These are phyloP conservation scores for Pythium aquatile DNA, from an alignment of 352 stramenopile species.

Conservation along the genomic window DNA sequence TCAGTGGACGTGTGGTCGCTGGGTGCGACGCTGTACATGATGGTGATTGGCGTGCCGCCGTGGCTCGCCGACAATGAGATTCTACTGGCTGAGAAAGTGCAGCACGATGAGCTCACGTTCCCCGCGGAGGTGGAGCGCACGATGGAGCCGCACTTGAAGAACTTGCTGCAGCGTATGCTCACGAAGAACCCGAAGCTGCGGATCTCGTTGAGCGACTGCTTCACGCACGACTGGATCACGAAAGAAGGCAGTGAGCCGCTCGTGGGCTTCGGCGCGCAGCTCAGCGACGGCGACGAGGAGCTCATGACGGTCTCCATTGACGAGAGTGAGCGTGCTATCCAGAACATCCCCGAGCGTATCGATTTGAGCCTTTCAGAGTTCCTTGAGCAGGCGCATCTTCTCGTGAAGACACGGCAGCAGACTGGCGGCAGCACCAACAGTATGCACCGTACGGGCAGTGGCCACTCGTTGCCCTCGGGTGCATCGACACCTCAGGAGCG, in stretches of 20 bases:
- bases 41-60: constrained; percentile 88
- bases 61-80: constrained; percentile 92
- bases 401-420: constrained; percentile 72
- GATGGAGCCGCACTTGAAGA: constrained; percentile 88
- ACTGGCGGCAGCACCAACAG: constrained; percentile 15
- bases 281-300: constrained; percentile 43
- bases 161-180: constrained; percentile 90
- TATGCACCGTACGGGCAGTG: constrained; percentile 18
- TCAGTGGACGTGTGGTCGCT: constrained; percentile 89
- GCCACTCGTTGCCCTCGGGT: constrained; percentile 20
- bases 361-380: constrained; percentile 73
- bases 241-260: constrained; percentile 91
- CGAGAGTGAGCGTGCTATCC: constrained; percentile 81
- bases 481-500: constrained; percentile 9
- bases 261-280: constrained; percentile 32
- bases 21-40: constrained; percentile 91
- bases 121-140: constrained; percentile 66
- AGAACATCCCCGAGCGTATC: constrained; percentile 86
- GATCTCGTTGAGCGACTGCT: constrained; percentile 79
- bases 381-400: constrained; percentile 66
- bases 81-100: constrained; percentile 77
- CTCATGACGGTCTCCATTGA: constrained; percentile 78
- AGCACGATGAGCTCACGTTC: constrained; percentile 87
- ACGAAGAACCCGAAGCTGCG: constrained; percentile 85
- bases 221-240: constrained; percentile 91